Base-by-base conservation (phyloP, 352 stramenopile genomes). In the Pythium myriotylum region DNA sequence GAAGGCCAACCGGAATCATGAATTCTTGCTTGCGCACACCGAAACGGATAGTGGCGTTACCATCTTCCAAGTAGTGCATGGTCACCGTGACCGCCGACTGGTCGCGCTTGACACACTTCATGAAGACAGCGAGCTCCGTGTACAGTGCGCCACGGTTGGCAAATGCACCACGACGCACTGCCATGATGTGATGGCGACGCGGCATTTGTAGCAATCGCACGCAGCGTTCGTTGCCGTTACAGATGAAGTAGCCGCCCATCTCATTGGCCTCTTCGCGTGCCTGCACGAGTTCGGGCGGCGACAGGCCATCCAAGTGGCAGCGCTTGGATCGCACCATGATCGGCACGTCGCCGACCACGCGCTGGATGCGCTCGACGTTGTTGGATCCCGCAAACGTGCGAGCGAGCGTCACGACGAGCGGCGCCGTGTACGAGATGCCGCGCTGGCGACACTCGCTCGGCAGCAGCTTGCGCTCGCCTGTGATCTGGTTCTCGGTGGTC, bases 231-330 rank as follows among this genome's bases (percentile, higher is more conserved):
- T 99, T 99, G 27, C 98, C 98, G 73, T 98, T 98, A 67, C 98
- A 97, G 59, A 99, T 98, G 65, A 99, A 99, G 68, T 99, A 99
- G 40, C 97, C 97, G 49, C 98, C 98, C 80, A 99, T 96, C 68
- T 99, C 97, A 59, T 97, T 98, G 57, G 94, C 88, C 72, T 99
- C 95, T 76, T 98, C 90, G 9, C 84, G 70, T 46, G 73, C 76
- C 61, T 92, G 68, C 8, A 99, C 86, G 20, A 99, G 76, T 62
- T 99, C 73, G 1, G 74, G 63, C 0, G 95, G 92, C 23, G 70
- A 76, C 51, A 98, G 85, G 5, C 82, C 83, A 47, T 89, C 72
- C 29, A 99, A 79, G 76, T 99, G 96, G 82, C 97, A 99, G 24
- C 86, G 89, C 62, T 97, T 96, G 22, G 90, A 98, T 65, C 92